Percentiles rank a stretch among this genome's conserved stretches.
phyloP scores from a whole-genome alignment of 139 green algal species.

The Edaphochlamys debaryana region DNA sequence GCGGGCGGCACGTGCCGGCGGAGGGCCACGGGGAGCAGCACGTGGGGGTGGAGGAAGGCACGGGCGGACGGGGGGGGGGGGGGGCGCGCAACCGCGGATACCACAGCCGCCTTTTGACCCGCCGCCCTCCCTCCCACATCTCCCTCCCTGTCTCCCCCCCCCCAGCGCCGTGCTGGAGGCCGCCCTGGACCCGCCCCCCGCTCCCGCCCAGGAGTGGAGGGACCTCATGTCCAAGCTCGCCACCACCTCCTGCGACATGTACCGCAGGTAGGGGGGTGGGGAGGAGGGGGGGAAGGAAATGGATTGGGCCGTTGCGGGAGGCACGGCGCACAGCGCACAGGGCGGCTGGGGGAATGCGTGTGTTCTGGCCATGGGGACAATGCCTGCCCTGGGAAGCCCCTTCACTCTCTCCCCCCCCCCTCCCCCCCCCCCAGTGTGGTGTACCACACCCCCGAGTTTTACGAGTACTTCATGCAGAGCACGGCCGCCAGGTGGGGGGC shows the following conservation, averaged over 20 bases:
- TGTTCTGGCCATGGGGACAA: too few relatives aligned
- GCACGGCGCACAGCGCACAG: too few relatives aligned
- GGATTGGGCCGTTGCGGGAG: too few relatives aligned
- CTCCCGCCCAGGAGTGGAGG: constrained; percentile 71
- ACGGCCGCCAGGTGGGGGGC: constrained; percentile 78
- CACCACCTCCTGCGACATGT: constrained; percentile 62
- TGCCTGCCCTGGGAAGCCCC: too few relatives aligned
- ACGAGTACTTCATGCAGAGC: constrained; percentile 90
- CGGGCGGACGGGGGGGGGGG: too few relatives aligned
- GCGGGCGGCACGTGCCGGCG: too few relatives aligned
- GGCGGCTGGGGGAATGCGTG: too few relatives aligned
- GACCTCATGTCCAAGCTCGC: constrained; percentile 84
- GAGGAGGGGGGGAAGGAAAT: too few relatives aligned
- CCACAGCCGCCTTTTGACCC: background rate
- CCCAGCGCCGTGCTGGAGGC: constrained; percentile 78
- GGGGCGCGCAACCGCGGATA: background rate
- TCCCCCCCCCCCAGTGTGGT: constrained; percentile 64
- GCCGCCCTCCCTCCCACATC: background rate
- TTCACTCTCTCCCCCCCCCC: too few relatives aligned
- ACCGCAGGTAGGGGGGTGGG: too few relatives aligned
- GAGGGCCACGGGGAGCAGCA: too few relatives aligned
- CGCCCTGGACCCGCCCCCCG: constrained; percentile 51
- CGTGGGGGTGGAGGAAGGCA: too few relatives aligned
- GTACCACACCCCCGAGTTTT: constrained; percentile 83
- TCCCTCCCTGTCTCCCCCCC: background rate